These are phyloP conservation scores for Suhomyces panamericanus DNA, from an alignment of 1,139 yeast species.

Conservation along the genomic window DNA sequence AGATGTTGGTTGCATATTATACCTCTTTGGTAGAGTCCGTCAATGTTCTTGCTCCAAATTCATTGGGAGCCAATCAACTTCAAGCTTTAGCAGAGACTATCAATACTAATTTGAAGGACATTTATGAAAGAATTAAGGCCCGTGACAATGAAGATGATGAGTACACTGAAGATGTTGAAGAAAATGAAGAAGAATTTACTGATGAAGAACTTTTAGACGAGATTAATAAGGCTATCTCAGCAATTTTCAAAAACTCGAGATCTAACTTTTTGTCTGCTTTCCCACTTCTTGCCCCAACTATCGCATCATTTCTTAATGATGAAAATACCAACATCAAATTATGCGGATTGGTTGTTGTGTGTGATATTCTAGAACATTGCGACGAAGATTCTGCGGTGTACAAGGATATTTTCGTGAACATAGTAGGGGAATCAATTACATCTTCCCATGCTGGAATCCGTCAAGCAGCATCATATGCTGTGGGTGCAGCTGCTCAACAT, in stretches of 20 bases:
- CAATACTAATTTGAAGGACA: conserved; percentile 61
- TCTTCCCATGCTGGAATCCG: conserved; percentile 74
- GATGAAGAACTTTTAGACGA: conserved; percentile 90
- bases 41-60: conserved; percentile 62
- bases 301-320: conserved; percentile 59
- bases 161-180: conserved; percentile 71
- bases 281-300: conserved; percentile 55
- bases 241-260: conserved; percentile 66
- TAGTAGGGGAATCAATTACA: conserved; percentile 63
- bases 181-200: conserved; percentile 81
- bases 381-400: conserved; percentile 68
- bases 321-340: conserved; percentile 66
- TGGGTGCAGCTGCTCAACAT: conserved; percentile 83
- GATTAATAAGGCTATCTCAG: conserved; percentile 73
- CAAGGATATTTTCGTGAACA: conserved; percentile 62
- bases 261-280: conserved; percentile 64
- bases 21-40: conserved; percentile 69
- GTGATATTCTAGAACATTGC: conserved; percentile 77
- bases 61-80: conserved; percentile 60
- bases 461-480: conserved; percentile 82
- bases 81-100: conserved; percentile 60
- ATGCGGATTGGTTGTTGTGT: conserved; percentile 78
- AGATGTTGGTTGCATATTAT: conserved; percentile 76
- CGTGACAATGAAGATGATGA: conserved; percentile 75
- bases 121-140: conserved; percentile 67